A percentile compares a stretch with the other conserved stretches of the same genome.
Evolutionary conservation across 768 basidiomycete species (phyloP).

Genomic region (Cystofilobasidium bisporidii): DNA sequence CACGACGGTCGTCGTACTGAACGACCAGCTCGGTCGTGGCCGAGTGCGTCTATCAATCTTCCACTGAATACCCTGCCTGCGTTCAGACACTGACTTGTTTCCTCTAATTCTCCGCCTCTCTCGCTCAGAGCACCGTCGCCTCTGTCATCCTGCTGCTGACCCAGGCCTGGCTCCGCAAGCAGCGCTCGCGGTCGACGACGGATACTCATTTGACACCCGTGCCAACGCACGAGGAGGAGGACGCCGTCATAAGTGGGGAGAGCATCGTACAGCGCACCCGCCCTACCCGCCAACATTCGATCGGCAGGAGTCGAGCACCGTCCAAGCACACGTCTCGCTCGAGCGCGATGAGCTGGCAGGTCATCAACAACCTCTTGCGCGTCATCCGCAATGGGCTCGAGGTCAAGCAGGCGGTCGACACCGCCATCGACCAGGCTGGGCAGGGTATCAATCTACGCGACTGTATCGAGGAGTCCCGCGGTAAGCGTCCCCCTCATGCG

Average conservation of each 20-base stretch:
- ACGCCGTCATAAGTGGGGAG: slow-evolving; percentile 23
- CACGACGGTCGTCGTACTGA: slow-evolving; percentile 69
- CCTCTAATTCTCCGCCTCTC: no score
- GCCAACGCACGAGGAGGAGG: slow-evolving; percentile 9
- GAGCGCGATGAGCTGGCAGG: slow-evolving; percentile 60
- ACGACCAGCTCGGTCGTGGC: slow-evolving; percentile 72
- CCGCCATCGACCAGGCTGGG: slow-evolving; percentile 39
- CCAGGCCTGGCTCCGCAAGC: slow-evolving; percentile 58
- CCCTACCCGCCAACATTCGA: slow-evolving; percentile 19
- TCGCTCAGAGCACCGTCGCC: slow-evolving; percentile 64
- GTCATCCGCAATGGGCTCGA: slow-evolving; percentile 76
- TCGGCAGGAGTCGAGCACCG: not conserved
- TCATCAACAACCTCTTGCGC: slow-evolving; percentile 80
- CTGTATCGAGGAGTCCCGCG: slow-evolving; percentile 70
- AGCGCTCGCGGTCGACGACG: not conserved
- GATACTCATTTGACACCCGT: not conserved
- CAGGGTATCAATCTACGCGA: slow-evolving; percentile 68
- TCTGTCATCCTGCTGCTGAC: slow-evolving; percentile 78
- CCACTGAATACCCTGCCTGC: no score
- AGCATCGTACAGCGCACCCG: slow-evolving; percentile 19
- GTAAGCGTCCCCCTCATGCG: not conserved
- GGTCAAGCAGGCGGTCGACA: slow-evolving; percentile 77
- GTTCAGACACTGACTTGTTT: not conserved
- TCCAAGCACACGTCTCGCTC: slow-evolving; percentile 30
- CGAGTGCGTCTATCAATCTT: slow-evolving; percentile 1